Base-by-base conservation (phyloP, 2,329 filamentous ascomycete genomes). In the Fusarium papillatum region DNA sequence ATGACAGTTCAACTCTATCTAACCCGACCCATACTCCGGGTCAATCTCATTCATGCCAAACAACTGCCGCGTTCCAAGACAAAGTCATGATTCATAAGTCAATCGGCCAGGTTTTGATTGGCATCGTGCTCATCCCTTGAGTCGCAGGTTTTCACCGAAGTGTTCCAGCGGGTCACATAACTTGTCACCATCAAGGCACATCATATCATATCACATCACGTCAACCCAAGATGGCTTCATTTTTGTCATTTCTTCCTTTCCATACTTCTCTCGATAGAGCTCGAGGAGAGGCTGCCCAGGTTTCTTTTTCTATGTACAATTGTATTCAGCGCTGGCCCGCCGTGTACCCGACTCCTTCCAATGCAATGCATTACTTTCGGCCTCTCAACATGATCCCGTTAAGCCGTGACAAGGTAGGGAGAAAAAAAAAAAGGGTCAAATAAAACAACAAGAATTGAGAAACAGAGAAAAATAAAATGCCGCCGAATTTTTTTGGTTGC, bases 301-400 rank as follows among this genome's bases (percentile, higher is more conserved):
- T 70, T 72, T 71, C 68, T 74, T 73, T 78, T 72, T 71, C 77
- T 79, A 79, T 79, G 77, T 79, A 79, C 77, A 77, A 57, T 70
- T 74, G 75, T 76, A 76, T 78, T 76, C 73, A 79, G 74, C 77
- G 77, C 77, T 79, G 71, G 61, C 77, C 76, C 72, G 70, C 74
- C 74, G 62, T 74, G 74, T 73, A 77, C 77, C 76, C 75, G 78
- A 80, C 78, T 80, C 78, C 78, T 76, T 75, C 72, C 75, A 68
- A 80, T 80, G 78, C 78, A 76, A 80, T 80, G 78, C 76, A 74
- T 69, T 79, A 79, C 74, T 66, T 78, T 75, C 75, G 76, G 75
- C 68, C 74, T 66, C 66, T 69, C 43, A 72, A 76, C 70, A 74
- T 77, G 68, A 70, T 67, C 46, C 68, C 73, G 69, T 73, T 63